Evolutionary conservation across 345 rosid genomes (phyloP).

Genomic region (Trapa incisa): DNA sequence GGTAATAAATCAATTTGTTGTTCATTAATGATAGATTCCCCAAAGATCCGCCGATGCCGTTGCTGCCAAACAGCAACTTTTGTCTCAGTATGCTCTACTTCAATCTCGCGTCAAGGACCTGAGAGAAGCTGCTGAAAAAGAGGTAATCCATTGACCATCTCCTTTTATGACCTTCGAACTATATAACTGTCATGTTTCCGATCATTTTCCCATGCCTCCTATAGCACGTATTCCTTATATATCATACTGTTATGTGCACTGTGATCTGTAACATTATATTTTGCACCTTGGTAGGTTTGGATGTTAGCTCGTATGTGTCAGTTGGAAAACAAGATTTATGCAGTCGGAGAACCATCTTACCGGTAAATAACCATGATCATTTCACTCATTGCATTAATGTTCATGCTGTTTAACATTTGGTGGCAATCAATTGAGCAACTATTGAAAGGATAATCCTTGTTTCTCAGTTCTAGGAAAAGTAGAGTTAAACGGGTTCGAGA

Average conservation of each 20-base stretch:
- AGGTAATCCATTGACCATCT: slow-evolving; percentile 31
- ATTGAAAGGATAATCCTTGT: neutral
- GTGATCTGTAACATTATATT: neutral
- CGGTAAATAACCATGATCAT: slow-evolving; percentile 37
- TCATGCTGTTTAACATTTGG: neutral
- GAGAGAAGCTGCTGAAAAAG: slow-evolving; percentile 67
- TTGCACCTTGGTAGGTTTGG: slow-evolving; percentile 45
- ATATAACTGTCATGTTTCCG: neutral
- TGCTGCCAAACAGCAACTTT: slow-evolving; percentile 67
- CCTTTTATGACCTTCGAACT: neutral
- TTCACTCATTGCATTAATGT: neutral
- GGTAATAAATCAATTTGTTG: neutral
- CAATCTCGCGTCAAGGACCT: slow-evolving; percentile 80
- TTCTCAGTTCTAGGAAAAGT: slow-evolving; percentile 53
- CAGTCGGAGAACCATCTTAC: slow-evolving; percentile 86
- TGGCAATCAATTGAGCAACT: neutral
- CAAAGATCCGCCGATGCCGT: slow-evolving; percentile 54
- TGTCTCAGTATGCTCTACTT: slow-evolving; percentile 73
- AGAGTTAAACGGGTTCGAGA: slow-evolving; percentile 75
- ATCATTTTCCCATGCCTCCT: neutral
- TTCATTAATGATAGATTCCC: slow-evolving; percentile 53
- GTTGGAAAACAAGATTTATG: slow-evolving; percentile 92
- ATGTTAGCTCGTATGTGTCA: slow-evolving; percentile 95
- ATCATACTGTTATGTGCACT: neutral
- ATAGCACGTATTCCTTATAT: neutral